Base-by-base conservation (phyloP, 768 basidiomycete genomes). In the Amanita brunnescens region DNA sequence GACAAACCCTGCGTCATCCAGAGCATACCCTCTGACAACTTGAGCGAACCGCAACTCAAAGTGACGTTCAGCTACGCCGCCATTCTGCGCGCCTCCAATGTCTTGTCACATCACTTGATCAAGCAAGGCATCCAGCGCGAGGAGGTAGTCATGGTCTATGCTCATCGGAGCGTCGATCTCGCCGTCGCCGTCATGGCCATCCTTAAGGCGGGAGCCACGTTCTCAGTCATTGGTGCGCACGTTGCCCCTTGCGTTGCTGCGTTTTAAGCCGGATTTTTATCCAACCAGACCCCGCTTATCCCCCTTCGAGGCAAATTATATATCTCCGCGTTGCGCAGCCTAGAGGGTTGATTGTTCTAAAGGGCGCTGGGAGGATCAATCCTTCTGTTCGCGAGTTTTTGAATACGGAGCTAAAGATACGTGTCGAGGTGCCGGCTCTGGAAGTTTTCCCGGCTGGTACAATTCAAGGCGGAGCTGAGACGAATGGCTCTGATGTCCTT, bases 91-190 rank as follows among this genome's bases (percentile, higher is more conserved):
- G 92, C 94, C 14, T 82, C 87, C 1, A 98, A 98, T 63, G 74
- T 93, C 26, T 76, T 99, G 9, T 85, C 95, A 0, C 94, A 97
- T 61, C 81, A 94, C 59, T 78, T 99, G 54, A 70, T 97, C 35
- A 80, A 83, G 57, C 81, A 80, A 12, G 96, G 96, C 5, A 70
- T 99, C 3, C 77, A 93, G 65, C 75, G 91, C 30, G 95, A 94
- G 61, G 96, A 99, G 56, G 92, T 98, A 16, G 92, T 98, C 48
- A 97, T 95, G 85, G 87, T 99, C 16, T 99, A 98, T 62, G 95
- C 95, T 2, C 85, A 96, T 61, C 81, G 96, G 30, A 91, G 90
- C 58, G 93, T 97, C 42, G 95, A 99, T 65, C 83, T 99, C 47
- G 90, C 96, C 2, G 88, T 98, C 2, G 94, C 95, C 5, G 92